Conservation (phyloP, 2,329 filamentous ascomycete species). For the Coccinonectria pachysandricola region DNA sequence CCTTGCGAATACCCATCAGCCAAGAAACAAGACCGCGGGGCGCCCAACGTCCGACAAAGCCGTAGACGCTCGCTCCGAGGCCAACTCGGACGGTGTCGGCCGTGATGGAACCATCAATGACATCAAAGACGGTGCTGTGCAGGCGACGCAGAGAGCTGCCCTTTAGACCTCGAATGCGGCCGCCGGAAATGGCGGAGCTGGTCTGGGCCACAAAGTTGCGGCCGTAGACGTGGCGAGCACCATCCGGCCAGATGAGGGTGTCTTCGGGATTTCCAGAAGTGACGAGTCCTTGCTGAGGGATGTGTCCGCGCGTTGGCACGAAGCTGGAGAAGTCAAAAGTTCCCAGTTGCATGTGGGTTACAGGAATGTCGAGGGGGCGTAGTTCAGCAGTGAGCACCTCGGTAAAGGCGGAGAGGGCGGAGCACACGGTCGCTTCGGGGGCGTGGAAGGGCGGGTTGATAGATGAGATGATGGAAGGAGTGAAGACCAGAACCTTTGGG, state of each 20-base stretch:
- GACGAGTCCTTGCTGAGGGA: constrained; percentile 26
- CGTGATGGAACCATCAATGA: constrained; percentile 57
- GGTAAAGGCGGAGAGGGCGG: constrained; percentile 78
- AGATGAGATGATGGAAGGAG: constrained; percentile 69
- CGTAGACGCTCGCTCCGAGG: constrained; percentile 73
- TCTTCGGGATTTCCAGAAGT: constrained; percentile 34
- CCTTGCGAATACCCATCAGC: constrained; percentile 76
- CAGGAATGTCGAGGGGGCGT: constrained; percentile 61
- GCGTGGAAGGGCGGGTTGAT: constrained; percentile 73
- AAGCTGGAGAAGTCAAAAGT: constrained; percentile 76
- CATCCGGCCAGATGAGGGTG: constrained; percentile 52
- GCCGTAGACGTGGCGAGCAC: constrained; percentile 49
- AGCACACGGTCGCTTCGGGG: constrained; percentile 76
- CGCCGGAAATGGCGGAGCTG: constrained; percentile 44
- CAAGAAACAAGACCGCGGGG: constrained; percentile 72
- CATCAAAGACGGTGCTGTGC: constrained; percentile 83
- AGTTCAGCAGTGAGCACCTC: constrained; percentile 73
- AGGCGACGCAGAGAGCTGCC: constrained; percentile 69
- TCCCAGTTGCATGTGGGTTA: constrained; percentile 82
- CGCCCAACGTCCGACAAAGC: constrained; percentile 71
- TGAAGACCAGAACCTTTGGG: constrained; percentile 66
- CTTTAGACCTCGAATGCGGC: constrained; percentile 47
- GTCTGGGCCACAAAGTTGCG: constrained; percentile 49
- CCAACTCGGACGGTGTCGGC: constrained; percentile 66
- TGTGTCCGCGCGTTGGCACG: constrained; percentile 33